Evolutionary conservation across 768 basidiomycete genomes (phyloP).

Genomic region (Thelephora aurantiotincta): DNA sequence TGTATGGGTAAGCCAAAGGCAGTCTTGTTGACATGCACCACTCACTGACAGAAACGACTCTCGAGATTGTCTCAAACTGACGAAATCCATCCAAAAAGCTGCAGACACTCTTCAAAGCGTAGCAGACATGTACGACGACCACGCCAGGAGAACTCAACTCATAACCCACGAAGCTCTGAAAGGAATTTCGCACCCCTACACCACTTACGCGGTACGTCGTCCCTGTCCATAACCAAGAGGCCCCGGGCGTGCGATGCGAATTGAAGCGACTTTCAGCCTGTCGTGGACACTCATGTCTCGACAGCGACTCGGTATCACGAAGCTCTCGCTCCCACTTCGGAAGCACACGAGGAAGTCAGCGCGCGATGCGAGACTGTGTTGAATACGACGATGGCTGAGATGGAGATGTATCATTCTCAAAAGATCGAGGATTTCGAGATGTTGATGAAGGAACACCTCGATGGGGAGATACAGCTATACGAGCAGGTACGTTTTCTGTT

Average conservation of each 20-base stretch:
- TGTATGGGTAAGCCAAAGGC: constrained; percentile 38
- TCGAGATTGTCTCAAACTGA: constrained; percentile 68
- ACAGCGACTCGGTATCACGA: constrained; percentile 54
- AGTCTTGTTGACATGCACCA: background rate
- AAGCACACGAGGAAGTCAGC: constrained; percentile 43
- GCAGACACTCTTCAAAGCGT: constrained; percentile 61
- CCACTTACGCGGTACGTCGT: constrained; percentile 45
- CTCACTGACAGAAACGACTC: background rate
- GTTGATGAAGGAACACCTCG: constrained; percentile 53
- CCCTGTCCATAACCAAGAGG: background rate
- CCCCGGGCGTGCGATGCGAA: background rate
- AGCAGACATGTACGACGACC: constrained; percentile 68
- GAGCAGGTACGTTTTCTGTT: constrained; percentile 35
- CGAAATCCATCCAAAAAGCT: constrained; percentile 65
- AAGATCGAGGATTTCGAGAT: constrained; percentile 55
- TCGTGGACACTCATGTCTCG: constrained; percentile 62
- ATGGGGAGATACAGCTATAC: constrained; percentile 64
- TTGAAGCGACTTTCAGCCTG: constrained; percentile 26
- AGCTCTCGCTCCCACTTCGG: constrained; percentile 18
- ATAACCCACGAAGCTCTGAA: constrained; percentile 67
- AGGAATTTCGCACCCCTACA: constrained; percentile 60
- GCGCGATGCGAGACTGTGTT: constrained; percentile 78
- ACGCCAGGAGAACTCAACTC: constrained; percentile 60
- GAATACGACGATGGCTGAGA: constrained; percentile 81
- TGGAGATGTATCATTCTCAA: constrained; percentile 66